phyloP scores from a whole-genome alignment of 2,329 filamentous ascomycete species.

The Cladophialophora carrionii region DNA sequence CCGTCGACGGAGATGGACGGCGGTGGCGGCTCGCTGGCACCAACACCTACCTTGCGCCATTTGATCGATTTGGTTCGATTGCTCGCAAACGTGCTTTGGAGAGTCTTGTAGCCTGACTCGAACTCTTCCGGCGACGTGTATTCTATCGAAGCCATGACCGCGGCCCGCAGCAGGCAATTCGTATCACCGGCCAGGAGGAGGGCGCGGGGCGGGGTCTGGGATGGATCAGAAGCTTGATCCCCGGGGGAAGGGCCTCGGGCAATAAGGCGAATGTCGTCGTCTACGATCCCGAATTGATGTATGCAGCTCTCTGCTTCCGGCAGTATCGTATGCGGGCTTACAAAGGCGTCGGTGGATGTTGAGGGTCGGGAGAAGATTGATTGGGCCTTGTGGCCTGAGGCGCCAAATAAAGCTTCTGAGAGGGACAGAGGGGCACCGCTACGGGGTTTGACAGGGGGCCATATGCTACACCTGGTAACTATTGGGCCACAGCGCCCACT shows the following conservation, averaged over 20 bases:
- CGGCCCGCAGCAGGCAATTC: background rate
- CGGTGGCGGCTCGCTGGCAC: background rate
- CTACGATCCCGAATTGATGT: background rate
- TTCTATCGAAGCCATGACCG: conserved; percentile 1
- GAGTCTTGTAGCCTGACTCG: conserved; percentile 18
- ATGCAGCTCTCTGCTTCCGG: conserved; percentile 6
- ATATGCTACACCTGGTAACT: conserved; percentile 5
- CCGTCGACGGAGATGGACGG: background rate
- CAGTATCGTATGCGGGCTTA: conserved; percentile 14
- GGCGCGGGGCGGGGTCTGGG: conserved; percentile 5
- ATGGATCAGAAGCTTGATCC: conserved; percentile 13
- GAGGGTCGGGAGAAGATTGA: conserved; percentile 12
- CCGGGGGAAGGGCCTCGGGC: background rate
- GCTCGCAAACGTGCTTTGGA: conserved; percentile 40
- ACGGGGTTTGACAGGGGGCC: conserved; percentile 3
- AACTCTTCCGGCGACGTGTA: conserved; percentile 13
- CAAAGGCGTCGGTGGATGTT: conserved; percentile 6
- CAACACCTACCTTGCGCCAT: conserved; percentile 44
- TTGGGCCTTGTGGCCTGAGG: conserved; percentile 4
- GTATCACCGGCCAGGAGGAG: background rate
- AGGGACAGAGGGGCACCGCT: background rate
- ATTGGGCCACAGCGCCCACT: background rate
- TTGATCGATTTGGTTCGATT: conserved; percentile 45
- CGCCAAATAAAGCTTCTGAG: conserved; percentile 18
- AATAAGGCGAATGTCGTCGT: background rate